A percentile compares a stretch with the other conserved stretches of the same genome.
phyloP scores from a whole-genome alignment of 371 early-diverging fungal species.

The Apophysomyces sp. region DNA sequence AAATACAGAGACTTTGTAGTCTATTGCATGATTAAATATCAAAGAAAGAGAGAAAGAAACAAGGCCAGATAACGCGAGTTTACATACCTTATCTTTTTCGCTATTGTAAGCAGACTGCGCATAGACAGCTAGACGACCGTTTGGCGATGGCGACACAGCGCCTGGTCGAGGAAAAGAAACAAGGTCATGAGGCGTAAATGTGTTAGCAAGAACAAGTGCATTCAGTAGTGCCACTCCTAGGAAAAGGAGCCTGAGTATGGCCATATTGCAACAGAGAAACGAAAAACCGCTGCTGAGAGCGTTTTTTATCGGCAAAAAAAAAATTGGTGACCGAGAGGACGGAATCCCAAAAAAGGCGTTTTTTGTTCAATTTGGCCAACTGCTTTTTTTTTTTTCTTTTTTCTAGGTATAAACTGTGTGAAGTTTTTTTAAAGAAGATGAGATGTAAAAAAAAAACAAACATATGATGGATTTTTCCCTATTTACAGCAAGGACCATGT shows the following conservation, averaged over 20 bases:
- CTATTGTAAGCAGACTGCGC: constrained; percentile 48
- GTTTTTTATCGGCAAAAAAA: not conserved
- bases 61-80: too few relatives aligned
- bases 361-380: not conserved
- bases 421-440: too few relatives aligned
- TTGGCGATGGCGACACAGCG: constrained; percentile 45
- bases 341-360: constrained; percentile 3
- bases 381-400: too few relatives aligned
- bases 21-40: constrained; percentile 11
- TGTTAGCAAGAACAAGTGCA: not conserved
- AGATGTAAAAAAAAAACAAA: not conserved
- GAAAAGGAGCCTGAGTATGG: not conserved
- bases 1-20: constrained; percentile 46
- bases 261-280: not conserved
- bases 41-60: not conserved
- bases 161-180: constrained; percentile 55
- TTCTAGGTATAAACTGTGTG: too few relatives aligned
- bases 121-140: constrained; percentile 49
- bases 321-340: not conserved
- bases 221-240: not conserved
- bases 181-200: constrained; percentile 50
- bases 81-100: constrained; percentile 41
- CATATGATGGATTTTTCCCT: too few relatives aligned
- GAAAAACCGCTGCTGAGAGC: not conserved
- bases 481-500: not conserved